phyloP scores from a whole-genome alignment of 2,329 filamentous ascomycete species.

The Monilinia vaccinii-corymbosi region DNA sequence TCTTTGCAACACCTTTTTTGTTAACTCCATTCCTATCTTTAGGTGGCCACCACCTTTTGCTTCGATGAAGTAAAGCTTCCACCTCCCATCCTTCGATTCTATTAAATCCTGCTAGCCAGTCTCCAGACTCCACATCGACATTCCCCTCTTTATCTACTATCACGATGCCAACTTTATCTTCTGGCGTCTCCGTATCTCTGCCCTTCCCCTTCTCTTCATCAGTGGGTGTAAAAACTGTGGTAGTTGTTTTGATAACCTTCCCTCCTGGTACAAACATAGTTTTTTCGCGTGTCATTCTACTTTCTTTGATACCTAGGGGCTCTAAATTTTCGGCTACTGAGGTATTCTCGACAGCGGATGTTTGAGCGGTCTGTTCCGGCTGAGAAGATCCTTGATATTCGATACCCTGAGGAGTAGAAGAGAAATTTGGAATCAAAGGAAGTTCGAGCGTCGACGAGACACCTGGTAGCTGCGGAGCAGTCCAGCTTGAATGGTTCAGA shows the following conservation, averaged over 20 bases:
- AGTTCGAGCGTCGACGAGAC: not conserved
- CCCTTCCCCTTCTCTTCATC: not conserved
- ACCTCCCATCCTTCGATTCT: constrained; percentile 8
- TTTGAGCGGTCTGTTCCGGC: not conserved
- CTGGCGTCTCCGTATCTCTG: not conserved
- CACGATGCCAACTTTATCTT: constrained; percentile 6
- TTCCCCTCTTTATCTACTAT: constrained; percentile 9
- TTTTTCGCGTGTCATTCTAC: constrained; percentile 7
- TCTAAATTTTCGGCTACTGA: not conserved
- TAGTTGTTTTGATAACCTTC: not conserved
- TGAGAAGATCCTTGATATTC: not conserved
- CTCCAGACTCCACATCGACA: not conserved
- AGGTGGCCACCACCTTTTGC: not conserved
- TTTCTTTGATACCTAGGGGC: constrained; percentile 1
- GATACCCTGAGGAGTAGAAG: not conserved
- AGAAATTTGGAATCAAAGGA: not conserved
- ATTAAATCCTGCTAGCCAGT: constrained; percentile 4
- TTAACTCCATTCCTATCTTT: not conserved
- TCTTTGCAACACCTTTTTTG: not conserved
- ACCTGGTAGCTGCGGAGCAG: not conserved
- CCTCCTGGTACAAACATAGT: constrained; percentile 5
- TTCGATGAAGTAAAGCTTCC: not conserved
- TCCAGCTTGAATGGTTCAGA: not conserved
- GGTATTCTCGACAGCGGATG: not conserved
- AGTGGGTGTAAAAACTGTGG: not conserved